Conservation (phyloP, 331 rosid genomes). For the Pyracantha coccinea region DNA sequence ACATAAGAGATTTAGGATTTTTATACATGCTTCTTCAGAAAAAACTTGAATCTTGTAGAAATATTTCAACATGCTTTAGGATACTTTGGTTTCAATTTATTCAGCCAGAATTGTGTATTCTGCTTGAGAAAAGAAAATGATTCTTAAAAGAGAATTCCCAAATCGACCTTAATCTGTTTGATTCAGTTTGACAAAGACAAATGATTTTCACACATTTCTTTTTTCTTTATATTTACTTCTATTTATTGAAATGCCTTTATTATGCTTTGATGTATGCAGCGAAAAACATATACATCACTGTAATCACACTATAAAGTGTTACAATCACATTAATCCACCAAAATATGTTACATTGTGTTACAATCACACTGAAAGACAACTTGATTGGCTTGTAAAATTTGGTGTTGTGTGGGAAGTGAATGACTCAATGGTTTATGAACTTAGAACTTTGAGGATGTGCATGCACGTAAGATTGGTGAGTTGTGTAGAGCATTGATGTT, state of each 20-base stretch:
- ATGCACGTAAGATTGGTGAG: neutral
- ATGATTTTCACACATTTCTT: no score
- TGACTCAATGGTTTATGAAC: neutral
- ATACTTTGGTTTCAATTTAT: no score
- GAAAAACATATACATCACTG: no score
- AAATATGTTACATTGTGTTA: neutral
- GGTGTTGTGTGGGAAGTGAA: neutral
- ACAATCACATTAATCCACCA: no score
- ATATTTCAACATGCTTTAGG: no score
- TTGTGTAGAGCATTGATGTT: neutral
- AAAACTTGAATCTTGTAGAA: no score
- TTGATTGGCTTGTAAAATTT: neutral
- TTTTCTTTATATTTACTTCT: neutral
- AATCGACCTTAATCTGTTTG: neutral
- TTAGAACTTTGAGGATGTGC: neutral
- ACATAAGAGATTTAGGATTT: neutral
- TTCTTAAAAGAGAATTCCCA: neutral
- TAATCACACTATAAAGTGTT: neutral
- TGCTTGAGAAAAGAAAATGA: neutral
- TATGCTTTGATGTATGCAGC: neutral
- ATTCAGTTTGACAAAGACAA: neutral
- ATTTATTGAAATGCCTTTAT: neutral
- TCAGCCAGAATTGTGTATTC: neutral
- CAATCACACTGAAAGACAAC: neutral
- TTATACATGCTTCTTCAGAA: neutral